Evolutionary conservation across 2,329 filamentous ascomycete genomes (phyloP).

Genomic region (Diplodia mutila): DNA sequence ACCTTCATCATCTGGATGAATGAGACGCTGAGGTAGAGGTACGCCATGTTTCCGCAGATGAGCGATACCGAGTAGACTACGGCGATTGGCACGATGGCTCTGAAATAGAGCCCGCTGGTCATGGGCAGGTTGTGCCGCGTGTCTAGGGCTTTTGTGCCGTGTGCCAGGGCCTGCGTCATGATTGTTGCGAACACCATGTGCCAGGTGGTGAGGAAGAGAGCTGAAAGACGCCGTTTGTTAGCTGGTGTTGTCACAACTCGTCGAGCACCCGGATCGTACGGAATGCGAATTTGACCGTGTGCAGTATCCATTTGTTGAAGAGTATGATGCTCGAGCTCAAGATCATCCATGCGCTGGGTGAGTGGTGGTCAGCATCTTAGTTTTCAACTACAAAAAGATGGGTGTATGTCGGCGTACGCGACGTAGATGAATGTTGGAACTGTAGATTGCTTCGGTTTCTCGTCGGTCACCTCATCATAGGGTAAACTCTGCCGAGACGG

Average conservation of each 20-base stretch:
- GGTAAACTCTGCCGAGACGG: too few species aligned
- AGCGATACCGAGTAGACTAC: slow-evolving; percentile 94
- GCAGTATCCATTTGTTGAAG: slow-evolving; percentile 99
- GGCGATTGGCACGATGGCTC: slow-evolving; percentile 92
- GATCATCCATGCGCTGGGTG: slow-evolving; percentile 79
- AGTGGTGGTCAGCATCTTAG: not conserved
- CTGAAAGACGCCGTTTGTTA: slow-evolving; percentile 46
- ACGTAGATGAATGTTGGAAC: too few species aligned
- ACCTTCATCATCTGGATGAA: slow-evolving; percentile 99
- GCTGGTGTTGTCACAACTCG: slow-evolving; percentile 47
- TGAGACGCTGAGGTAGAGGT: slow-evolving; percentile 90
- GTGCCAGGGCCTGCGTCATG: slow-evolving; percentile 91
- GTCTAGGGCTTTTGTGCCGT: slow-evolving; percentile 87
- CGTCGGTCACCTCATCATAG: too few species aligned
- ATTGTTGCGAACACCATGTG: slow-evolving; percentile 90
- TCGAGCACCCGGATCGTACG: slow-evolving; percentile 57
- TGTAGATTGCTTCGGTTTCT: too few species aligned
- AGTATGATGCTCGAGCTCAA: slow-evolving; percentile 93
- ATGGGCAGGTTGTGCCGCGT: slow-evolving; percentile 96
- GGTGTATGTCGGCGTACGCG: too few species aligned
- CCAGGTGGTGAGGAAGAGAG: slow-evolving; percentile 84
- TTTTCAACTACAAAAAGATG: not conserved
- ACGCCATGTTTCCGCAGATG: slow-evolving; percentile 95
- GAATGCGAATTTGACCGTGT: slow-evolving; percentile 71
- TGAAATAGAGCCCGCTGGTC: slow-evolving; percentile 89